Conservation (phyloP, 2,329 filamentous ascomycete species). For the Metarhizium brunneum region DNA sequence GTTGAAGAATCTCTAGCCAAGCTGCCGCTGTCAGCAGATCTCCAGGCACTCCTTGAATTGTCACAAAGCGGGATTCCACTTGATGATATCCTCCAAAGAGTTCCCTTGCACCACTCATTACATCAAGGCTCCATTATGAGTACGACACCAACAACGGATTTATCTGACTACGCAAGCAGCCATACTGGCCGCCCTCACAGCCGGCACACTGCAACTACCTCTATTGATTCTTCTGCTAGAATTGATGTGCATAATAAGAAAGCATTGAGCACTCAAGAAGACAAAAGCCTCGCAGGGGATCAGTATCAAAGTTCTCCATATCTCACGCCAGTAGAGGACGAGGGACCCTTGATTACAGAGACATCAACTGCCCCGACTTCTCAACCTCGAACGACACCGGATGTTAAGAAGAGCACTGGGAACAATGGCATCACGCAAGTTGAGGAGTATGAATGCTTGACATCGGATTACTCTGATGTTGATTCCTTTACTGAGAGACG, state of each 20-base stretch:
- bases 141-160: constrained; percentile 25
- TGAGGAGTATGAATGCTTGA: constrained; percentile 7
- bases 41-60: constrained; percentile 4
- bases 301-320: constrained; percentile 1
- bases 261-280: not conserved
- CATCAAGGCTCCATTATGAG: constrained; percentile 31
- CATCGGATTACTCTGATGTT: constrained; percentile 17
- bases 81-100: constrained; percentile 3
- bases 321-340: not conserved
- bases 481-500: constrained; percentile 21
- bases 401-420: not conserved
- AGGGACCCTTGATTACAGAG: not conserved
- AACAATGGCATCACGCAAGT: not conserved
- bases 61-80: not conserved
- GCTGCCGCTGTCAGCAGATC: constrained; percentile 3
- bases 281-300: constrained; percentile 1
- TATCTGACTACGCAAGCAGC: constrained; percentile 30
- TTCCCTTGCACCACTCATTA: constrained; percentile 9
- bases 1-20: constrained; percentile 7
- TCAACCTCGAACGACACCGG: not conserved
- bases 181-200: constrained; percentile 30
- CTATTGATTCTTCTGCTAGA: constrained; percentile 23
- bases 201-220: constrained; percentile 35
- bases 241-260: constrained; percentile 8
- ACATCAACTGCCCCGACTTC: not conserved